These are phyloP conservation scores for Halteria grandinella DNA, from an alignment of 73 alveolate genomes.

Conservation along the genomic window DNA sequence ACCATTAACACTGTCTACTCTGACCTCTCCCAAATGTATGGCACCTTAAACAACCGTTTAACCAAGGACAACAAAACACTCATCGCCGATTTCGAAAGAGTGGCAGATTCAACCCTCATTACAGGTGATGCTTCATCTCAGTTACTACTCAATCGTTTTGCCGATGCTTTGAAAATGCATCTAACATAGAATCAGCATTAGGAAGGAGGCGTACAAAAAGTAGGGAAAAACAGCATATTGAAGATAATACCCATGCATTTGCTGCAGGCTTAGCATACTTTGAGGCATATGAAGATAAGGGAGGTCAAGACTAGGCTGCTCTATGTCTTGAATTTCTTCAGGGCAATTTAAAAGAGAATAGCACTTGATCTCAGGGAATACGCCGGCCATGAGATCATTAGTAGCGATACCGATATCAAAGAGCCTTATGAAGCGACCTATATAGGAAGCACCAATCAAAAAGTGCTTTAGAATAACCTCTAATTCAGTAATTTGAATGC, in stretches of 20 bases:
- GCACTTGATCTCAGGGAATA: conserved; percentile 67
- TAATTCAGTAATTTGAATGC: too few relatives aligned
- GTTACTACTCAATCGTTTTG: conserved; percentile 16
- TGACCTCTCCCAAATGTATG: too few relatives aligned
- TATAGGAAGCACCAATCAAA: conserved; percentile 26
- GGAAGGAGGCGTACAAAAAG: background rate
- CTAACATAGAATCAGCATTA: conserved; percentile 5
- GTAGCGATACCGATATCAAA: conserved; percentile 17
- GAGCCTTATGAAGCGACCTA: conserved; percentile 55
- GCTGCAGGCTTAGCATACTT: conserved; percentile 44
- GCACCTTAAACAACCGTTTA: background rate
- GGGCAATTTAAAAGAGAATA: conserved; percentile 59
- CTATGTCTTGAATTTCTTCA: conserved; percentile 60
- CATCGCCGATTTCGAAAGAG: background rate
- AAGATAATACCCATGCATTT: conserved; percentile 60
- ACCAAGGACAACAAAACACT: background rate
- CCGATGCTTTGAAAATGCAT: conserved; percentile 20
- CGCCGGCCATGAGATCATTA: conserved; percentile 54
- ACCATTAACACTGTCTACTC: too few relatives aligned
- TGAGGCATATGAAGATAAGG: conserved; percentile 61
- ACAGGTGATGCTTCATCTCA: conserved; percentile 10
- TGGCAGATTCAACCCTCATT: background rate
- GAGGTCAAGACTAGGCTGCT: conserved; percentile 61
- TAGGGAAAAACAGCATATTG: background rate
- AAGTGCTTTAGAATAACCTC: too few relatives aligned